Evolutionary conservation across 768 basidiomycete species (phyloP), one percentile per base, ranked within the genome.

Genomic region (Phylloporus sp.): DNA sequence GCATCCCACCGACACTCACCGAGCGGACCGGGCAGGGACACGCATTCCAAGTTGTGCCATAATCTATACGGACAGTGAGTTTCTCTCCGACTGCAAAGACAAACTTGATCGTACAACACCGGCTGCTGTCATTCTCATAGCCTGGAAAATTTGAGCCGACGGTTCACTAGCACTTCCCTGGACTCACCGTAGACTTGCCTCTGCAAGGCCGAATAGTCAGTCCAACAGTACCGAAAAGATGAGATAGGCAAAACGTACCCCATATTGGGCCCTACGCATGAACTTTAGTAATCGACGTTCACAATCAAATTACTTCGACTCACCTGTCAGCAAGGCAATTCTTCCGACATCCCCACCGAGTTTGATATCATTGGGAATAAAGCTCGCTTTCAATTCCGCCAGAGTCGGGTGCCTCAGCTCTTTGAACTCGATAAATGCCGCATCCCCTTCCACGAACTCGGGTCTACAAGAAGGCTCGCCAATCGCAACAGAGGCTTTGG

Each of bases 11-110:
- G 33, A 21, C 9, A 61, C 75, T 47, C 54, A 89, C 86, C 81
- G 76, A 22, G 96, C 95, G 50, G 70, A 77, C 29, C 76, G 64
- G 0, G 96, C 95, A 24, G 96, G 95, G 3, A 98, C 91, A 36
- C 85, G 78, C 89, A 96, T 97, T 18, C 96, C 96, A 14, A 98
- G 74, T 62, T 94, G 93, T 4, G 93, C 91, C 86, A 96, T 88
- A 50, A 90, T 88, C 80, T 86, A 43, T 34, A 21, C 17, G 2
- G 28, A 41, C 7, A 21, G 28, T 60, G 26, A 56, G 43, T 38
- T 44, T 18, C 20, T 35, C 48, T 35, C 21, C 29, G 29, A 17
- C 10, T 17, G 1, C 0, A 18, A 4, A 17, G 21, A 50, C 46
- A 22, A 42, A 41, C 27, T 8, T 26, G 23, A 43, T 58, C 83